Base-by-base conservation (phyloP, 1,284 basidiomycete species). In the Melampsora americana region DNA sequence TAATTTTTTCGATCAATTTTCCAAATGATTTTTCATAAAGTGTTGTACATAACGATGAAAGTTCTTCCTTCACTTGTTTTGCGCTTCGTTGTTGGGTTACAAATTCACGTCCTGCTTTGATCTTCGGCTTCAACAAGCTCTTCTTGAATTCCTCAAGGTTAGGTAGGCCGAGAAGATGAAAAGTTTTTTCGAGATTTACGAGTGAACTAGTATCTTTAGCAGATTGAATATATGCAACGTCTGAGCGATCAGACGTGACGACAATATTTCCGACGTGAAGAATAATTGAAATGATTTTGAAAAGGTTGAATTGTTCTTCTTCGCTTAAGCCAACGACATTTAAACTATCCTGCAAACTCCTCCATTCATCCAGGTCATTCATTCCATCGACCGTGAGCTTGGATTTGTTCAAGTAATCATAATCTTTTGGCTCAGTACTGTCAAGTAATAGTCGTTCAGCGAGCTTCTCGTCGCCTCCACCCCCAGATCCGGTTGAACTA, bases 1-100 rank as follows among this genome's bases (percentile, higher is more conserved):
- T 99, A 84, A 99, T 93, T 60, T 93, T 88, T 79, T 97, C 95
- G 28, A 99, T 96, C 64, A 99, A 88, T 61, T 88, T 87, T 20
- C 93, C 92, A 81, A 99, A 99, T 1, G 90, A 93, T 84, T 97
- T 98, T 85, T 99, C 96, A 83, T 98, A 99, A 30, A 99, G 86
- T 1, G 93, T 95, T 86, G 99, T 99, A 85, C 92, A 95, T 26
- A 99, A 86, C 0, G 95, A 90, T 0, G 89, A 90, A 26, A 99
- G 87, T 83, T 99, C 96, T 78, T 98, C 95, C 39, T 92, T 84
- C 7, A 95, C 95, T 82, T 99, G 96, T 79, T 92, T 91, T 80
- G 89, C 88, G 16, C 92, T 95, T 61, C 96, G 87, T 4, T 93
- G 90, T 80, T 99, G 94, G 0, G 92, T 91, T 23, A 99, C 95